Base-by-base conservation (phyloP, 306 rosid species). In the Prunus mume region DNA sequence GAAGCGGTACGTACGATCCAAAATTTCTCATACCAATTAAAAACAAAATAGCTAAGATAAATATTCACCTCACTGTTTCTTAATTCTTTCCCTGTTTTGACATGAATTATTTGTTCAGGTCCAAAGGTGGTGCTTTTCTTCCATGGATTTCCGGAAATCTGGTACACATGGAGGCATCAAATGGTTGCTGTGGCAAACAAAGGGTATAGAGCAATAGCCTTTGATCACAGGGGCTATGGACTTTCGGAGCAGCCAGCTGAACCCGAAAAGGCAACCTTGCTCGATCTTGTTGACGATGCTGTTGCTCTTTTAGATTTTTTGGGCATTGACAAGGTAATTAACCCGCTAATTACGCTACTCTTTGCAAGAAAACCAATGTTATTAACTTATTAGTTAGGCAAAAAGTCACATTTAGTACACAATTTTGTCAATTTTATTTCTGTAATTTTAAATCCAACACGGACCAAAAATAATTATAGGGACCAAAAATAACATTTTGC, bases 151-250 rank as follows among this genome's bases (percentile, higher is more conserved):
- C 96, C 93, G 14, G 96, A 91, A 71, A 87, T 91, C 24, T 91
- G 91, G 93, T 91, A 91, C 50, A 85, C 96, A 54, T 91, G 93
- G 96, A 86, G 91, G 76, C 76, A 89, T 83, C 96, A 91, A 70
- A 81, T 91, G 91, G 69, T 87, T 56, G 87, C 86, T 56, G 68
- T 76, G 19, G 90, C 91, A 51, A 69, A 84, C 27, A 83, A 88
- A 3, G 90, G 93, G n/a, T 89, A 80, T 54, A 65, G 87, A 51
- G 91, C 90, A 6, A 75, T 91, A 56, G 88, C 96, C 72, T 27
- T 86, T 3, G 96, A 91, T 76, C 87, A 85, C 68, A 87, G 93
- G 75, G 96, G 91, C 65, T 89, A 91, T 87, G 96, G 96, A 75
- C 89, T 87, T 22, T 88, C 93, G 17, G 79, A 89, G 5, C 87